Evolutionary conservation across 345 rosid species (phyloP).

Genomic region (Lumnitzera littorea): DNA sequence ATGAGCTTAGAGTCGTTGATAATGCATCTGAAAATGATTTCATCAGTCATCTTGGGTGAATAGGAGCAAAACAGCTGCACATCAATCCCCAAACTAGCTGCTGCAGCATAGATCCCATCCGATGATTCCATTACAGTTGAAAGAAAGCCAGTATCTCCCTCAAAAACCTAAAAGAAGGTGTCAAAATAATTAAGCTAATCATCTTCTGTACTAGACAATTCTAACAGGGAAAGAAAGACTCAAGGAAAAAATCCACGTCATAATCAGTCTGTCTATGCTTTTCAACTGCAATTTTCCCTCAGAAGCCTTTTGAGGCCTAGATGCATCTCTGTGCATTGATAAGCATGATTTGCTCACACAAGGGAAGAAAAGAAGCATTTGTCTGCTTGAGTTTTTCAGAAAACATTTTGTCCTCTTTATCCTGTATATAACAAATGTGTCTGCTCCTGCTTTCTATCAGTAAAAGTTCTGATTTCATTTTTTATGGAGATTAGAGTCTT

Average conservation of each 20-base stretch:
- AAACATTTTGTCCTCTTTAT: too few relatives aligned
- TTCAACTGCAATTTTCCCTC: too few relatives aligned
- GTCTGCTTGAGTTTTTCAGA: too few relatives aligned
- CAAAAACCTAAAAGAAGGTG: slow-evolving; percentile 42
- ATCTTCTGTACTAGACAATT: background rate
- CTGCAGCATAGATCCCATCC: slow-evolving; percentile 83
- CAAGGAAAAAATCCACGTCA: too few relatives aligned
- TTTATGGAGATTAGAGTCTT: too few relatives aligned
- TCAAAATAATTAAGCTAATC: background rate
- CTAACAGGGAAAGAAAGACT: too few relatives aligned
- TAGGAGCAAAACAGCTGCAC: slow-evolving; percentile 78
- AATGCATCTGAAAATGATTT: slow-evolving; percentile 62
- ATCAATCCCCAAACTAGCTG: slow-evolving; percentile 85
- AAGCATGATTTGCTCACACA: background rate
- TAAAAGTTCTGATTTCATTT: too few relatives aligned
- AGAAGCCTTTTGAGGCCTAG: too few relatives aligned
- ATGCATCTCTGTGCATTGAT: too few relatives aligned
- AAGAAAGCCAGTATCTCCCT: slow-evolving; percentile 51
- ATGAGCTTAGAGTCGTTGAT: slow-evolving; percentile 31
- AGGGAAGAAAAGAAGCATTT: background rate
- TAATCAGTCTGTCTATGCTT: too few relatives aligned
- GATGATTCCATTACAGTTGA: slow-evolving; percentile 62
- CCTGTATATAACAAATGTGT: too few relatives aligned
- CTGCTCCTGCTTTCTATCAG: too few relatives aligned
- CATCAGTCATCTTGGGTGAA: slow-evolving; percentile 66